Evolutionary conservation across 2,329 filamentous ascomycete genomes (phyloP), one percentile per base, ranked within the genome.

Genomic region (Pseudogymnoascus verrucosus): DNA sequence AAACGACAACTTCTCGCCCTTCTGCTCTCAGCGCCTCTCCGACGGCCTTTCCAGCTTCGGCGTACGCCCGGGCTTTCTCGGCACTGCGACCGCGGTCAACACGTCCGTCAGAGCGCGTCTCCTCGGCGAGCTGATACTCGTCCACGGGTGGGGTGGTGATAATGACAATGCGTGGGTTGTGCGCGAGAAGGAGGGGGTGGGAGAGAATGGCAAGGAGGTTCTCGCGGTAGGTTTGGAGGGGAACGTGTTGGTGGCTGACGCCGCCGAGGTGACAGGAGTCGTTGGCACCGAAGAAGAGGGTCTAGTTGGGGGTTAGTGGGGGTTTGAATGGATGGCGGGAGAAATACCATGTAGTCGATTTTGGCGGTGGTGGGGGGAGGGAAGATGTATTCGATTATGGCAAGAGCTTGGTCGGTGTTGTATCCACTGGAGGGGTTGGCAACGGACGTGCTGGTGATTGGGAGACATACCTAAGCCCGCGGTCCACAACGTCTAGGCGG

Each of bases 241-340:
- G 84, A 6, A 98, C 84, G 74, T 93, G 86, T 75, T 98, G 95
- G 8, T 80, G 79, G 61, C 84, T 86, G 3, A 80, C 79, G 4
- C 82, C 79, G 39, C 83, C 78, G 3, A 85, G 82, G 3, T 96
- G 75, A 63, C 87, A 87, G 3, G 93, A 88, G 75, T 98, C 95
- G 73, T 99, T 98, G 69, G 95, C 91, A 16, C 95, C 95, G 65
- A 97, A 87, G 68, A 96, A 88, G 64, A 96, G 77, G 40, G 77
- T 70, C 65, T 68, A 37, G 67, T 60, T 64, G 62, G 14, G 39
- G 57, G 57, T 59, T 37, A 64, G n/a, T 36, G 23, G 54, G 60
- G 42, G 16, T 28, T 21, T 40, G 19, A 28, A 54, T 23, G 44
- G 44, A 42, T 28, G 12, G 44, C 54, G 31, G 51, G 8, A n/a